Evolutionary conservation across 306 rosid genomes (phyloP), one percentile per base, ranked within the genome.

Genomic region (Rubus idaeus): DNA sequence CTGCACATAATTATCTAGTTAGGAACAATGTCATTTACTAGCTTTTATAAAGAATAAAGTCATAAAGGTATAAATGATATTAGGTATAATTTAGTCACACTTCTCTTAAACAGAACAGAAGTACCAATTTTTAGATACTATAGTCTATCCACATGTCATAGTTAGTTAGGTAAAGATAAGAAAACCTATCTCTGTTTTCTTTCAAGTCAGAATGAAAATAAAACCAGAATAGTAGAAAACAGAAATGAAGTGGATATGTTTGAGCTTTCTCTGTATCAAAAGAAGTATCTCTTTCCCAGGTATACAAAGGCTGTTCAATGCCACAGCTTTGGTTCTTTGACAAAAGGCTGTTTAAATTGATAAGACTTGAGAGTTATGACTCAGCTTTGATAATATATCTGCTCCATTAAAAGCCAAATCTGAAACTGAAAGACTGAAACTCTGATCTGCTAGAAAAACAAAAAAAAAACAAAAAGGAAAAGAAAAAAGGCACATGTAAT

Each of bases 401-500:
- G 18, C 39, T 61, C 12, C 18, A 39, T 64, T 17, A 17, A 39
- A 12, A 35, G 68, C 68, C 44, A 12, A 64, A 37, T 37, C 23
- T 37, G 69, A 39, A 40, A 39, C 47, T 64, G 69, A 37, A 37
- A 64, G 5, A n/a, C 69, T 64, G 69, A n/a, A 64, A 35, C 68
- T 7, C 68, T n/a, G 1, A 18, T 18, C 39, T 11, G 8, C 35
- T 5, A 23, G 20, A 23, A 70, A 70, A 6, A 0, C 18, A 17
- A 57, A 57, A 6, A 51, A 21, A 6, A 23, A 23, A 23, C 26
- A 23, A 20, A 47, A 68, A 46, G 41, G 17, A 41, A 41, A 18
- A 20, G 35, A 3, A 57, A 57, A 10, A 57, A 57, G 35, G 35
- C 35, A 30, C 20, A 35, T 35, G 68, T 63, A 63, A 14, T 60